phyloP scores from a whole-genome alignment of 805 yeast species.

The Ascoidea tarda region DNA sequence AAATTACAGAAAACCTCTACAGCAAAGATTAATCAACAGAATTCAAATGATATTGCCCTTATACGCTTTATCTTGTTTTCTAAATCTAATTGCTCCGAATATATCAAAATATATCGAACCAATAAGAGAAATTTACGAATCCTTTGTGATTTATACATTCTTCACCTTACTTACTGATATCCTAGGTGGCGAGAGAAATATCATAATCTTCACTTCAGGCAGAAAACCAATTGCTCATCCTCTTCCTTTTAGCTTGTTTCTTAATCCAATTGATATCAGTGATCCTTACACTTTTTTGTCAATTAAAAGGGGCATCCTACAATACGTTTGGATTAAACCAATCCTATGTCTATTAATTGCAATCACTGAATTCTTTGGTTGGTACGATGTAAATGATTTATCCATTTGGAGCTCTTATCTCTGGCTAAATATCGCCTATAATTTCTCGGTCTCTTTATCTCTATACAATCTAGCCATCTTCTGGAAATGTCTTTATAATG shows the following conservation, averaged over 20 bases:
- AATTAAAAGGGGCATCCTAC: constrained; percentile 77
- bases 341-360: constrained; percentile 46
- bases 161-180: constrained; percentile 69
- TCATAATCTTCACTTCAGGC: constrained; percentile 58
- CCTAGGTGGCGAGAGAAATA: constrained; percentile 85
- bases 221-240: constrained; percentile 57
- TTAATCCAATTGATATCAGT: constrained; percentile 60
- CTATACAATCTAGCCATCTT: constrained; percentile 77
- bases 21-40: constrained; percentile 73
- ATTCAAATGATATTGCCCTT: constrained; percentile 74
- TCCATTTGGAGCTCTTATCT: constrained; percentile 36
- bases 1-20: constrained; percentile 80
- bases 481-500: constrained; percentile 81
- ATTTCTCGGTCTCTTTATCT: constrained; percentile 67
- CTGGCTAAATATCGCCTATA: constrained; percentile 60
- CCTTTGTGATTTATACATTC: constrained; percentile 89
- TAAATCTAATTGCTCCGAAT: constrained; percentile 33
- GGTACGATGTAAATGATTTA: constrained; percentile 37
- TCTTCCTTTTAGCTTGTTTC: constrained; percentile 34
- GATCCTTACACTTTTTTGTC: constrained; percentile 69
- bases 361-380: constrained; percentile 29
- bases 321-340: constrained; percentile 93
- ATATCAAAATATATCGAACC: constrained; percentile 49
- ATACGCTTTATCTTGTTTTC: constrained; percentile 59
- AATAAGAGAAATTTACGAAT: constrained; percentile 81